phyloP scores from a whole-genome alignment of 2,329 filamentous ascomycete species.

The Metarhizium brunneum region DNA sequence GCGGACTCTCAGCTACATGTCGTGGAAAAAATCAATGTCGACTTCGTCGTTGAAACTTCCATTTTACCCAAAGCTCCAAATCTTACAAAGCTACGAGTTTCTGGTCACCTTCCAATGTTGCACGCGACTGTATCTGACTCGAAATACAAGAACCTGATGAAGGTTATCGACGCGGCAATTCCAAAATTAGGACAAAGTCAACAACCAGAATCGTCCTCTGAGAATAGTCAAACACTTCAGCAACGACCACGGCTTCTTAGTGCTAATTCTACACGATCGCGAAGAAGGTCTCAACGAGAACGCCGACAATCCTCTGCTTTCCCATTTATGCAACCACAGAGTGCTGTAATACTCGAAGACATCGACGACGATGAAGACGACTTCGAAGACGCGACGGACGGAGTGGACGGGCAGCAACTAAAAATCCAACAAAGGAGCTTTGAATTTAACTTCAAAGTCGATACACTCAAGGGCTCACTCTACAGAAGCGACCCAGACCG shows the following conservation, averaged over 20 bases:
- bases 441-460: slow-evolving; percentile 94
- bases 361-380: slow-evolving; percentile 59
- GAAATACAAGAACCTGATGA: slow-evolving; percentile 97
- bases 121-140: slow-evolving; percentile 87
- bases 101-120: slow-evolving; percentile 82
- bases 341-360: slow-evolving; percentile 72
- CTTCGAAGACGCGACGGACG: slow-evolving; percentile 59
- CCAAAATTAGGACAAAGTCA: slow-evolving; percentile 58
- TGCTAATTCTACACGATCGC: slow-evolving; percentile 34
- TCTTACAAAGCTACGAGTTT: slow-evolving; percentile 82
- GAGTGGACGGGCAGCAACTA: slow-evolving; percentile 44
- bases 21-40: slow-evolving; percentile 93
- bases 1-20: slow-evolving; percentile 71
- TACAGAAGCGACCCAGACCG: slow-evolving; percentile 78
- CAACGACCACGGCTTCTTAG: slow-evolving; percentile 37
- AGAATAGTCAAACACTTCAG: slow-evolving; percentile 15
- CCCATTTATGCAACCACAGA: slow-evolving; percentile 60
- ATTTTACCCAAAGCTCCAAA: slow-evolving; percentile 96
- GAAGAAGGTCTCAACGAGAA: slow-evolving; percentile 34
- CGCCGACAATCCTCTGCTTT: slow-evolving; percentile 62
- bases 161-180: slow-evolving; percentile 86
- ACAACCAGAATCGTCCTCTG: slow-evolving; percentile 11
- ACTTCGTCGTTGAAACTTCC: slow-evolving; percentile 91
- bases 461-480: slow-evolving; percentile 84
- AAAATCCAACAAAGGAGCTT: slow-evolving; percentile 85